Evolutionary conservation across 2,329 filamentous ascomycete species (phyloP).

Genomic region (Tolypocladium sp.): DNA sequence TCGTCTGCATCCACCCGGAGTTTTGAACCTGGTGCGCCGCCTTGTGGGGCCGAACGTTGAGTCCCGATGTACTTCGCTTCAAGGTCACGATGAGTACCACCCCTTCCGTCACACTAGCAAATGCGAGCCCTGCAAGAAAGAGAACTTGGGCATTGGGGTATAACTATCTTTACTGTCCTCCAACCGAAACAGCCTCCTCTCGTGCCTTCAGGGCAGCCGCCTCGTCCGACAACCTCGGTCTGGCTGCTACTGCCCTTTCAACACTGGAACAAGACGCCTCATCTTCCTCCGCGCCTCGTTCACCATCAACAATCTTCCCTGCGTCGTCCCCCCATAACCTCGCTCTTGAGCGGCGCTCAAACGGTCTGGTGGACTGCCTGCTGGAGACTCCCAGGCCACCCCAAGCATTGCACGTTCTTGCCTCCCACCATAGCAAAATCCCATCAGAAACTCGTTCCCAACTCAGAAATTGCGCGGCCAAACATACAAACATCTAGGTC

Average conservation of each 20-base stretch:
- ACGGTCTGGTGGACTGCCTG: neutral
- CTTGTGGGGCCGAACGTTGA: neutral
- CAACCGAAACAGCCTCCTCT: neutral
- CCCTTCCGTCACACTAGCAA: neutral
- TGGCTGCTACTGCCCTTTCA: neutral
- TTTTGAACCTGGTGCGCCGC: neutral
- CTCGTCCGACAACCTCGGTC: neutral
- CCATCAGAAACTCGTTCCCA: neutral
- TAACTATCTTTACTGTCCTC: conserved; percentile 1
- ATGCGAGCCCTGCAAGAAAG: neutral
- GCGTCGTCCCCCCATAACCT: neutral
- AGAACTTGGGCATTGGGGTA: conserved; percentile 1
- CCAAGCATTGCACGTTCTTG: neutral
- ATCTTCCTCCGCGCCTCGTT: neutral
- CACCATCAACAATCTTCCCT: neutral
- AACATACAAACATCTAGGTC: conserved; percentile 3
- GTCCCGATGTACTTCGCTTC: neutral
- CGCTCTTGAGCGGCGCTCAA: neutral
- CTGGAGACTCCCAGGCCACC: neutral
- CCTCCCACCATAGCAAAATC: neutral
- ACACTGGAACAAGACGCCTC: neutral
- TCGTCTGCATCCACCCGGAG: neutral
- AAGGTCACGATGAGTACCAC: neutral
- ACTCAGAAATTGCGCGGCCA: neutral
- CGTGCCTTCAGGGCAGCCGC: neutral